Conservation (phyloP, 192 early-diverging fungal species). For the Coemansia sp. region DNA sequence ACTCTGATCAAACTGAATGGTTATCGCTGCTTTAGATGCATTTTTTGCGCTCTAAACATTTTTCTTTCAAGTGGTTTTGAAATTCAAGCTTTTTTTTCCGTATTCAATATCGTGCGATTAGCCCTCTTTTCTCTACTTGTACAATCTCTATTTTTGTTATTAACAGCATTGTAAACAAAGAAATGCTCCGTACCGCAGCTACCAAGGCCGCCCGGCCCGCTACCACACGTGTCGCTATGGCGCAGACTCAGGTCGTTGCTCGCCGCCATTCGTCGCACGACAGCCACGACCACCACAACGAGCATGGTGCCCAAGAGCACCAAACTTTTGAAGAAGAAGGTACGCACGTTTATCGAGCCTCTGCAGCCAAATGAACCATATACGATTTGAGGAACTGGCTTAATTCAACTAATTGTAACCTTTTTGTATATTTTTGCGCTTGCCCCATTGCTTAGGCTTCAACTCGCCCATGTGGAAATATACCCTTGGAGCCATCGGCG, state of each 20-base stretch:
- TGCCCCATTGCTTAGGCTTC: too few species aligned
- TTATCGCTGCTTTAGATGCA: too few species aligned
- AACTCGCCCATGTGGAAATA: constrained; percentile 51
- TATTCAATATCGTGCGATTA: too few species aligned
- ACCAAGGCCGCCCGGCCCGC: constrained; percentile 23
- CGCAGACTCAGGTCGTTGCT: constrained; percentile 19
- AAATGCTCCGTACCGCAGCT: constrained; percentile 40
- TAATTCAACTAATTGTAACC: background rate
- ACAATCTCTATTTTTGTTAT: background rate
- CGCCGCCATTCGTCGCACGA: constrained; percentile 43
- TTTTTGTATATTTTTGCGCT: background rate
- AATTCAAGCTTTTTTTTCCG: background rate
- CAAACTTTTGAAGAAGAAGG: constrained; percentile 39
- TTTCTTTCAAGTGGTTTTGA: background rate
- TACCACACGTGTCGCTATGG: constrained; percentile 9
- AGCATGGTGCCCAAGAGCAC: constrained; percentile 16
- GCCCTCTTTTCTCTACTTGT: background rate
- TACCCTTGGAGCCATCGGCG: constrained; percentile 29
- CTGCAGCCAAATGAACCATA: background rate
- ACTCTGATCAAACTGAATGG: too few species aligned
- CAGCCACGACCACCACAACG: constrained; percentile 15
- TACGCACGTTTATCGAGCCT: too few species aligned
- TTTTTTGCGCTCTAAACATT: too few species aligned
- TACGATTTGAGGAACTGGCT: too few species aligned
- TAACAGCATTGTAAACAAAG: background rate